These are phyloP conservation scores for Pythium folliculosum DNA, from an alignment of 352 stramenopile genomes.

Conservation along the genomic window DNA sequence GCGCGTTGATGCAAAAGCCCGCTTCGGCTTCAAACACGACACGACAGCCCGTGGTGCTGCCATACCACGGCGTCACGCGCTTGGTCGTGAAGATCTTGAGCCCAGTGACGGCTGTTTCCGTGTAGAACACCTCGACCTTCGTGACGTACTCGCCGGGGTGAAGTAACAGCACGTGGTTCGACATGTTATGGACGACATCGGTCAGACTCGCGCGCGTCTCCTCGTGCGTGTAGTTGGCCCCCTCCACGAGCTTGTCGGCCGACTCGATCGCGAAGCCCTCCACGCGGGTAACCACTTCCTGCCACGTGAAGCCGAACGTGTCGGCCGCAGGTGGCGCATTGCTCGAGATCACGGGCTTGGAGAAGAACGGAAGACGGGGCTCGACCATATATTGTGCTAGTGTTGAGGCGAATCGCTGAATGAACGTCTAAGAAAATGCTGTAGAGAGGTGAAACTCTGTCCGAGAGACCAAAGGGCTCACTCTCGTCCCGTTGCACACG, in stretches of 20 bases:
- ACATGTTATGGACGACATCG: too few species aligned
- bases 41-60: not conserved
- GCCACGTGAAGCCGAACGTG: slow-evolving; percentile 7
- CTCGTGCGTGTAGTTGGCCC: slow-evolving; percentile 7
- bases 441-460: too few species aligned
- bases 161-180: slow-evolving; percentile 2
- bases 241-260: not conserved
- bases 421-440: not conserved
- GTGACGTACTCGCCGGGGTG: slow-evolving; percentile 7
- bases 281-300: slow-evolving; percentile 11
- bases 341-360: slow-evolving; percentile 2
- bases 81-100: slow-evolving; percentile 16
- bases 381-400: not conserved
- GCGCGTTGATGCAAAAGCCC: slow-evolving; percentile 12
- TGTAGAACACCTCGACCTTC: slow-evolving; percentile 8
- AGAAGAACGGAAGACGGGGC: not conserved
- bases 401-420: not conserved
- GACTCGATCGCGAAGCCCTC: slow-evolving; percentile 3
- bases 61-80: slow-evolving; percentile 10
- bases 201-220: not conserved
- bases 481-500: too few species aligned
- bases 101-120: not conserved
- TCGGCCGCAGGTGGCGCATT: not conserved
- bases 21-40: not conserved
- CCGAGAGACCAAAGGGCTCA: too few species aligned